A percentile compares a stretch with the other conserved stretches of the same genome.
These are phyloP conservation scores for Lophiostoma macrostomum DNA, from an alignment of 495 filamentous ascomycete species.

Conservation along the genomic window DNA sequence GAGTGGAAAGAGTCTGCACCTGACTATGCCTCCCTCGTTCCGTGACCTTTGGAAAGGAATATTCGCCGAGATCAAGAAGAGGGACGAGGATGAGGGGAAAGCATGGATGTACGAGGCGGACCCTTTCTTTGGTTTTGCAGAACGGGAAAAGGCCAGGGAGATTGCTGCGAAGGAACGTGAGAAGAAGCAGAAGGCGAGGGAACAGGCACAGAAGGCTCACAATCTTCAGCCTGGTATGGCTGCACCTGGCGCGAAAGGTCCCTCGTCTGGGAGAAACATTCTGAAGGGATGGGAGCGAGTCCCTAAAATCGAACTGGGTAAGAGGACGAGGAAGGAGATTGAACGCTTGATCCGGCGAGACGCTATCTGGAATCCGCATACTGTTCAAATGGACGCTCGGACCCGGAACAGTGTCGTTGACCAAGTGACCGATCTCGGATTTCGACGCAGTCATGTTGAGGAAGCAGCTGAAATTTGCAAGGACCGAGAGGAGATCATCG, in stretches of 20 bases:
- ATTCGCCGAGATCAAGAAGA: conserved; percentile 73
- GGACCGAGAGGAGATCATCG: conserved; percentile 86
- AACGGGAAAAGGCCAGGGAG: conserved; percentile 71
- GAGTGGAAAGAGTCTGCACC: conserved; percentile 90
- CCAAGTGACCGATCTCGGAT: conserved; percentile 74
- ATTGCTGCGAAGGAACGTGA: conserved; percentile 65
- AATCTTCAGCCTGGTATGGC: conserved; percentile 20
- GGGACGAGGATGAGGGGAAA: conserved; percentile 70
- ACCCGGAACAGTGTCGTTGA: conserved; percentile 61
- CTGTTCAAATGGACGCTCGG: conserved; percentile 57
- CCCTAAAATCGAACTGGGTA: conserved; percentile 90
- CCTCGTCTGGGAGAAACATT: conserved; percentile 4
- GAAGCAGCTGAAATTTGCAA: conserved; percentile 85
- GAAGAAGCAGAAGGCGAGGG: conserved; percentile 40
- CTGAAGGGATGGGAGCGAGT: conserved; percentile 77
- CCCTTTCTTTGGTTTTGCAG: conserved; percentile 75
- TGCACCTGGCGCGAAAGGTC: background rate
- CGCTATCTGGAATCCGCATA: conserved; percentile 81
- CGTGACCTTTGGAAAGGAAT: conserved; percentile 81
- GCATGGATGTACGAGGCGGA: conserved; percentile 96
- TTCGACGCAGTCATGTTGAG: conserved; percentile 80
- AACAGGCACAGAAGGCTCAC: conserved; percentile 35
- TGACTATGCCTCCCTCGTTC: conserved; percentile 89
- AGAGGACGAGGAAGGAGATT: conserved; percentile 67
- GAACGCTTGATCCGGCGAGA: conserved; percentile 74